Evolutionary conservation across 2,329 filamentous ascomycete genomes (phyloP).

Genomic region (Colletotrichum sp.): DNA sequence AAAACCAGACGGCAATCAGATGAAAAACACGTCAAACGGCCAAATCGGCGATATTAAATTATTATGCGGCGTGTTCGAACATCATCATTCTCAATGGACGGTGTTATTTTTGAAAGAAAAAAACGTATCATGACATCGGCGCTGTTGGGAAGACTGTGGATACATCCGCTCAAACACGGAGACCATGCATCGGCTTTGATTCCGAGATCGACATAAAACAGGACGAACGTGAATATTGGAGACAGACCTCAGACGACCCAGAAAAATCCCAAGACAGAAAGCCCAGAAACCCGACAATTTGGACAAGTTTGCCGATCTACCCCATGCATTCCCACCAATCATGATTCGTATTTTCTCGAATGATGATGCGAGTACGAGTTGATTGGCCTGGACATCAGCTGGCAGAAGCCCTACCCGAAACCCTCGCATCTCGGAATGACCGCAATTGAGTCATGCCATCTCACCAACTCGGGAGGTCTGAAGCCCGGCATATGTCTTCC

Average conservation of each 20-base stretch:
- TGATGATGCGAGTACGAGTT: not conserved
- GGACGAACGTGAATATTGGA: not conserved
- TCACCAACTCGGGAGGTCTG: not conserved
- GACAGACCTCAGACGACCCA: not conserved
- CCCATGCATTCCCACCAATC: not conserved
- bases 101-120: rapidly evolving
- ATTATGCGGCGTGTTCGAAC: rapidly evolving
- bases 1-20: not conserved
- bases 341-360: not conserved
- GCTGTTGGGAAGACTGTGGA: not conserved
- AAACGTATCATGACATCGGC: not conserved
- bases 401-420: not conserved
- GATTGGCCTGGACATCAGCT: not conserved
- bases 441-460: not conserved
- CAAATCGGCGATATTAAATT: not conserved
- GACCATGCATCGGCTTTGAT: not conserved
- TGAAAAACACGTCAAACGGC: not conserved
- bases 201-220: not conserved
- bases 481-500: not conserved
- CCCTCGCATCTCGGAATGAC: not conserved
- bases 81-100: not conserved
- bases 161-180: not conserved
- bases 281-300: not conserved
- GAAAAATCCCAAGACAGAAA: not conserved
- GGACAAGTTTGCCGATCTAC: not conserved